Evolutionary conservation across 2,329 filamentous ascomycete genomes (phyloP).

Genomic region (Truncatella angustata): DNA sequence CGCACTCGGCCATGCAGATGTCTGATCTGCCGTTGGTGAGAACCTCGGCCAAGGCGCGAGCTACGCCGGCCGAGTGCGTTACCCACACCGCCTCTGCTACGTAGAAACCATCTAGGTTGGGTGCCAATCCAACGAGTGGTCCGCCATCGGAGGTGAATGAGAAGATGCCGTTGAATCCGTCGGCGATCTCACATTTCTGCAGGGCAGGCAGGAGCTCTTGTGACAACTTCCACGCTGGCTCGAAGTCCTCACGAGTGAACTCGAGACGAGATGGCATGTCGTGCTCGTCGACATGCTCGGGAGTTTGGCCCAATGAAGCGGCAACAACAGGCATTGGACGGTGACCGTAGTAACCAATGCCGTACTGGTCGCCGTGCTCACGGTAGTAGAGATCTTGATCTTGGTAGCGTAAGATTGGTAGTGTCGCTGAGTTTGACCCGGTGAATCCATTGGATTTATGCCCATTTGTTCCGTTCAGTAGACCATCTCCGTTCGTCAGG

Average conservation of each 20-base stretch:
- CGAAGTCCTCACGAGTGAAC: conserved; percentile 60
- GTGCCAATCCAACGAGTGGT: conserved; percentile 56
- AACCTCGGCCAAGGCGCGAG: conserved; percentile 57
- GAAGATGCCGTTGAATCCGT: conserved; percentile 66
- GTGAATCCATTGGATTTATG: not conserved
- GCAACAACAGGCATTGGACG: conserved; percentile 59
- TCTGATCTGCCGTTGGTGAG: conserved; percentile 54
- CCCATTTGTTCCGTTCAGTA: conserved; percentile 9
- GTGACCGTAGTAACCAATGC: conserved; percentile 65
- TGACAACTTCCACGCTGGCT: conserved; percentile 56
- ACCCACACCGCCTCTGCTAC: conserved; percentile 68
- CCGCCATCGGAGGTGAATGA: conserved; percentile 66
- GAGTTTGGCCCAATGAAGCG: conserved; percentile 50
- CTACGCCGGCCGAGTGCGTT: conserved; percentile 63
- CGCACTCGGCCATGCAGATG: conserved; percentile 58
- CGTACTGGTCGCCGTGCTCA: conserved; percentile 60
- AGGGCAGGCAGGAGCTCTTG: conserved; percentile 54
- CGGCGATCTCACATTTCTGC: conserved; percentile 46
- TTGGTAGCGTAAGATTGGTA: conserved; percentile 62
- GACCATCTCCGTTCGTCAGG: not conserved
- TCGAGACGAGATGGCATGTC: conserved; percentile 63
- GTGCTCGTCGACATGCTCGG: conserved; percentile 52
- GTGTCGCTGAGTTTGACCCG: conserved; percentile 42
- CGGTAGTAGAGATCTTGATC: conserved; percentile 65
- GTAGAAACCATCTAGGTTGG: conserved; percentile 59